These are phyloP conservation scores for Penicilliopsis zonata DNA, from an alignment of 495 filamentous ascomycete species.

Conservation along the genomic window DNA sequence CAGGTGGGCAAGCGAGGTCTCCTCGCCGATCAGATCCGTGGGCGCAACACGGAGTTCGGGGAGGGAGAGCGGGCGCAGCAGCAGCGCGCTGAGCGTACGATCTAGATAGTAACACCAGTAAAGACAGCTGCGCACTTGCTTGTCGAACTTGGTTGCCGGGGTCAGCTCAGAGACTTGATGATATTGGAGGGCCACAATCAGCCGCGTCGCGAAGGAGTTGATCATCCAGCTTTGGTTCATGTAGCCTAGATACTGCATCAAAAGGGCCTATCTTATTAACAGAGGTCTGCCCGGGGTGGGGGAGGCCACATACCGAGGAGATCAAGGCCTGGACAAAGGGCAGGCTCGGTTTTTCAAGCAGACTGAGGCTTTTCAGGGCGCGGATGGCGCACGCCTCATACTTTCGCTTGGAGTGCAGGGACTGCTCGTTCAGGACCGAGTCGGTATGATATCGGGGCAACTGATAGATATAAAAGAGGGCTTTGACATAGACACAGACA, in stretches of 20 bases:
- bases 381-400: constrained; percentile 12
- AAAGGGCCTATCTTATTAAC: constrained; percentile 7
- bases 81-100: constrained; percentile 22
- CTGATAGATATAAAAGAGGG: constrained; percentile 4
- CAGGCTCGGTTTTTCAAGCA: constrained; percentile 14
- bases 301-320: constrained; percentile 11
- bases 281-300: not conserved
- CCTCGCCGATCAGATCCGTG: constrained; percentile 10
- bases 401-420: constrained; percentile 11
- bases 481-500: constrained; percentile 15
- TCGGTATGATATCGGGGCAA: constrained; percentile 3
- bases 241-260: constrained; percentile 17
- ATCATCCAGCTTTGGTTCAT: constrained; percentile 19
- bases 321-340: constrained; percentile 15
- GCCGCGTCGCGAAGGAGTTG: constrained; percentile 10
- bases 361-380: constrained; percentile 10
- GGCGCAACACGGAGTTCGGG: constrained; percentile 17
- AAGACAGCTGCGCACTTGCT: constrained; percentile 15
- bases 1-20: constrained; percentile 12
- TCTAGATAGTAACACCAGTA: constrained; percentile 23
- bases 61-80: constrained; percentile 20
- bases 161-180: constrained; percentile 12
- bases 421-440: constrained; percentile 9
- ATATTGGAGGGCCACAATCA: constrained; percentile 17
- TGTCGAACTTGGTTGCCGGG: constrained; percentile 10